These are phyloP conservation scores for Cryptosporidium parvum DNA, from an alignment of 169 alveolate species.

Conservation along the genomic window DNA sequence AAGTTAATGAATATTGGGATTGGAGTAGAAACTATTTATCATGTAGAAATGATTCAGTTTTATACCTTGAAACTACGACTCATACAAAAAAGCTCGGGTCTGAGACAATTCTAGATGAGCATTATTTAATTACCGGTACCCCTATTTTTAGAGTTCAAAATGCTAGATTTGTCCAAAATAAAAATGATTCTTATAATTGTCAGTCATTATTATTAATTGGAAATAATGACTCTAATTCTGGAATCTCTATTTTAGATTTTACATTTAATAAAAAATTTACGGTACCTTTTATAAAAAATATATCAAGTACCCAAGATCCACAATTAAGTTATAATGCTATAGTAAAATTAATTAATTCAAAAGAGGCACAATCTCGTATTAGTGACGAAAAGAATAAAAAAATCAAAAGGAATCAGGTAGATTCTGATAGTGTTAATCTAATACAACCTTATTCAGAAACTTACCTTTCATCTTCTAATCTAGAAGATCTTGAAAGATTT, in stretches of 20 bases:
- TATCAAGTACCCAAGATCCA: not conserved
- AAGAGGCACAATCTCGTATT: not conserved
- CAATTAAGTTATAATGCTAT: constrained; percentile 5
- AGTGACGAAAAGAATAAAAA: constrained; percentile 6
- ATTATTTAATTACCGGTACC: constrained; percentile 1
- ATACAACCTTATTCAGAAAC: not conserved
- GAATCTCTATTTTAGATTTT: constrained; percentile 35
- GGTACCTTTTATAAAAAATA: not conserved
- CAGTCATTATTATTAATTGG: constrained; percentile 30
- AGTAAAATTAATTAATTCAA: not conserved
- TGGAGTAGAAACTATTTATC: constrained; percentile 38
- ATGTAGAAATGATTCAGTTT: not conserved
- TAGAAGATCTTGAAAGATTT: constrained; percentile 23
- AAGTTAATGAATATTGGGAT: constrained; percentile 68
- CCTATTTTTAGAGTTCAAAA: constrained; percentile 54
- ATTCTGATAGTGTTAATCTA: not conserved
- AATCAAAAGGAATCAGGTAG: constrained; percentile 8
- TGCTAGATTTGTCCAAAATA: not conserved
- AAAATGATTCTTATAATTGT: not conserved
- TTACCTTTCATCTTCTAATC: not conserved
- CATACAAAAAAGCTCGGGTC: not conserved
- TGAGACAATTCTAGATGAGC: constrained; percentile 30
- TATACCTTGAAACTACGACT: constrained; percentile 11
- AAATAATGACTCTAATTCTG: constrained; percentile 42
- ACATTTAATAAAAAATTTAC: not conserved